A percentile compares a stretch with the other conserved stretches of the same genome.
Conservation (phyloP, 208 protist species). For the Wallacemonas collosoma region DNA sequence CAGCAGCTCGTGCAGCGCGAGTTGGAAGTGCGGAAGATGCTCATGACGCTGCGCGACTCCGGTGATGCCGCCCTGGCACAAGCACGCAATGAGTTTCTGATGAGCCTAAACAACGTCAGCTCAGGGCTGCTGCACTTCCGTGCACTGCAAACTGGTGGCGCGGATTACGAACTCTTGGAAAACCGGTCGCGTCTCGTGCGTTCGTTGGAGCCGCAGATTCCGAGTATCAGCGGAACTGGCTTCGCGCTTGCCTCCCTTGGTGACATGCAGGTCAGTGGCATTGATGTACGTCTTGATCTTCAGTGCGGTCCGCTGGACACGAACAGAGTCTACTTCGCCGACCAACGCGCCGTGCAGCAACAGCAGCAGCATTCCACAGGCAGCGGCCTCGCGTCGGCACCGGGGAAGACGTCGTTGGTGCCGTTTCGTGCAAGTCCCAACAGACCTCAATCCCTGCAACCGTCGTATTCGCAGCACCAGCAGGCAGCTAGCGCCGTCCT, state of each 20-base stretch:
- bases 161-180: conserved; percentile 72
- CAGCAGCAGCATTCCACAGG: conserved; percentile 3
- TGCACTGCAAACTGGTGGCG: conserved; percentile 47
- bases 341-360: conserved; percentile 20
- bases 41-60: conserved; percentile 57
- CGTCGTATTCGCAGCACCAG: neutral
- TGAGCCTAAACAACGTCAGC: conserved; percentile 58
- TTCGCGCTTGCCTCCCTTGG: conserved; percentile 56
- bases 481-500: neutral
- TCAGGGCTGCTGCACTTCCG: conserved; percentile 51
- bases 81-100: conserved; percentile 49
- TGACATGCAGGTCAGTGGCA: conserved; percentile 45
- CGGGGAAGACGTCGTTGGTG: neutral
- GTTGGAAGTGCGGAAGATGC: conserved; percentile 52
- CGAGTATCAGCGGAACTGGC: conserved; percentile 49
- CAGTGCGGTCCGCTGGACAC: conserved; percentile 13
- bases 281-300: conserved; percentile 69
- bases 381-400: neutral
- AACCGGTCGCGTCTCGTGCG: conserved; percentile 37
- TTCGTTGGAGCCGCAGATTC: conserved; percentile 40
- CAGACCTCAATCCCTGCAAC: neutral
- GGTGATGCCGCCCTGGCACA: conserved; percentile 58
- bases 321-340: conserved; percentile 6
- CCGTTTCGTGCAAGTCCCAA: neutral
- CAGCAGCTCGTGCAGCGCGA: conserved; percentile 77